Percentiles rank a stretch among this genome's conserved stretches.
phyloP scores from a whole-genome alignment of 768 basidiomycete genomes.

The Russula dissimulans region DNA sequence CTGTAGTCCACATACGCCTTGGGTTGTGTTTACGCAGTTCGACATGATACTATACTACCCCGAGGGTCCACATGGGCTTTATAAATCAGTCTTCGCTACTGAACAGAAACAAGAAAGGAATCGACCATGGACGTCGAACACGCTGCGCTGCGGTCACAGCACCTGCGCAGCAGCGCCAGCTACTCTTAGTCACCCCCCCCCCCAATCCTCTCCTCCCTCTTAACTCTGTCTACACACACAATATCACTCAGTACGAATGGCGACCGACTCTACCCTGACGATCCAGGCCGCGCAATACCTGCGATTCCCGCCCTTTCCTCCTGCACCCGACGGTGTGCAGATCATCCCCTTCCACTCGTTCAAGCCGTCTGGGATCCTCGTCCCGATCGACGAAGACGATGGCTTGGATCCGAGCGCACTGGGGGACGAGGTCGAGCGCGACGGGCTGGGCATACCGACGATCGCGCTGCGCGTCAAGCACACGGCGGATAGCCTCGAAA shows the following conservation, averaged over 20 bases:
- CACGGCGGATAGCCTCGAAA: constrained; percentile 45
- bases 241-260: neutral
- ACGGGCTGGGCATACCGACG: constrained; percentile 60
- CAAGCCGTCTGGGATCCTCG: constrained; percentile 47
- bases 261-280: neutral
- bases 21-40: too few relatives aligned
- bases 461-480: constrained; percentile 46
- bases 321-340: constrained; percentile 34
- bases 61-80: too few relatives aligned
- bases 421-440: constrained; percentile 41
- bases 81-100: too few relatives aligned
- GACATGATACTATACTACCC: too few relatives aligned
- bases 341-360: constrained; percentile 51
- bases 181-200: neutral
- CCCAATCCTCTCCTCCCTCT: neutral
- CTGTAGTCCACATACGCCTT: too few relatives aligned
- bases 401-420: constrained; percentile 5
- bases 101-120: neutral
- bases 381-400: constrained; percentile 32
- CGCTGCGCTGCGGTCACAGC: neutral
- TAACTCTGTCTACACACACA: neutral
- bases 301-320: constrained; percentile 43
- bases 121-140: neutral
- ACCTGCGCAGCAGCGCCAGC: too few relatives aligned
- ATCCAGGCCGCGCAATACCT: neutral